Evolutionary conservation across 1,284 basidiomycete species (phyloP).

Genomic region (Blastosporella zonata): DNA sequence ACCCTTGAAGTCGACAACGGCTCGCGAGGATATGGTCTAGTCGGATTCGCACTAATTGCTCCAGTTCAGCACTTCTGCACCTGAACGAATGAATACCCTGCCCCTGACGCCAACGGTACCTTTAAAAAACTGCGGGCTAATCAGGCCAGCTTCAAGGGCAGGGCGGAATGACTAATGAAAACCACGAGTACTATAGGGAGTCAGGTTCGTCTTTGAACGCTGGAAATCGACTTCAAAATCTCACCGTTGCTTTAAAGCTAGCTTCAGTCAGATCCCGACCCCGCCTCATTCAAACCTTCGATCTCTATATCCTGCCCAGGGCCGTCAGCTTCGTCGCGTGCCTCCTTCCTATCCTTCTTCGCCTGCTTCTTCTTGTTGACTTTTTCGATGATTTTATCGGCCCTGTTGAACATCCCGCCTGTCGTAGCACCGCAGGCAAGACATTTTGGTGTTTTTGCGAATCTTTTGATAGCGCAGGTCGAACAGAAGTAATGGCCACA

Average conservation of each 20-base stretch:
- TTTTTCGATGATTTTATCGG: conserved; percentile 80
- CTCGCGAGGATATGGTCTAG: too few relatives aligned
- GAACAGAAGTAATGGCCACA: conserved; percentile 99
- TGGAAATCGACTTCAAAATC: conserved; percentile 4
- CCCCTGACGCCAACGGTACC: too few relatives aligned
- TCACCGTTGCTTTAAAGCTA: background rate
- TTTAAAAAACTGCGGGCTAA: too few relatives aligned
- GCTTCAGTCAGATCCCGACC: conserved; percentile 4
- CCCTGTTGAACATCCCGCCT: conserved; percentile 91
- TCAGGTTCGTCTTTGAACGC: conserved; percentile 5
- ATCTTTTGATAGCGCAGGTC: conserved; percentile 91
- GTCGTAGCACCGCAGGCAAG: conserved; percentile 93
- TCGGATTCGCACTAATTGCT: too few relatives aligned
- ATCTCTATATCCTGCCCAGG: conserved; percentile 52
- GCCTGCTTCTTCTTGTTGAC: conserved; percentile 60
- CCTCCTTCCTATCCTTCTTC: conserved; percentile 44
- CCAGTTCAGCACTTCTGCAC: too few relatives aligned
- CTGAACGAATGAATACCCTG: too few relatives aligned
- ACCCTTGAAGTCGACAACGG: too few relatives aligned
- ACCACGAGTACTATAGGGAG: background rate
- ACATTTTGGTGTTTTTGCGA: conserved; percentile 92
- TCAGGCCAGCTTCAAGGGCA: too few relatives aligned
- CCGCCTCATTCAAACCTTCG: conserved; percentile 50
- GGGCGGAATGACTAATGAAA: too few relatives aligned
- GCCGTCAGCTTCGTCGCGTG: conserved; percentile 35